phyloP scores from a whole-genome alignment of 2,329 filamentous ascomycete species.

The Beauveria medogensis region DNA sequence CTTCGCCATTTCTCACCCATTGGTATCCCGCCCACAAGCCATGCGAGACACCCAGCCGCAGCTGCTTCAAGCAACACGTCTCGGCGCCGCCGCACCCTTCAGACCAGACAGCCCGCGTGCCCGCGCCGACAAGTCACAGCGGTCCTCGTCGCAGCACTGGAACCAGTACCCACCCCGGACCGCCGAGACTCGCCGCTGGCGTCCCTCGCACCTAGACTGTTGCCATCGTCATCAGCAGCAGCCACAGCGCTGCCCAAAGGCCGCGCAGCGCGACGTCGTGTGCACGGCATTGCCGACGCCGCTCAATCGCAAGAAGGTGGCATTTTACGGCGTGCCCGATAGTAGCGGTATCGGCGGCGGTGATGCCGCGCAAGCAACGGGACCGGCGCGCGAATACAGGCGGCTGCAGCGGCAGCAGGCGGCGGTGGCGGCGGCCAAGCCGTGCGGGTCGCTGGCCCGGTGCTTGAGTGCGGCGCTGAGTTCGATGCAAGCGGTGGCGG shows the following conservation, averaged over 20 bases:
- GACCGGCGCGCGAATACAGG: neutral
- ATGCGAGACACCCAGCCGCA: neutral
- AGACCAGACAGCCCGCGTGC: neutral
- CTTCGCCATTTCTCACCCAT: no score
- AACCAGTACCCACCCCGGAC: neutral
- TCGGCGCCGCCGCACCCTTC: neutral
- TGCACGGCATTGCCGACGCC: neutral
- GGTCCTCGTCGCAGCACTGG: neutral
- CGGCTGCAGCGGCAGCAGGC: neutral
- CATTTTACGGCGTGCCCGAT: neutral
- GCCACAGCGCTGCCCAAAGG: neutral
- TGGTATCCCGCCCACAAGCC: no score
- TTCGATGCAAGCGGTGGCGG: no score
- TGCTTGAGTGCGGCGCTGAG: neutral
- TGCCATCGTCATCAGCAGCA: neutral
- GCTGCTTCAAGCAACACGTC: no score
- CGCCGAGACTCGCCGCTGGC: neutral
- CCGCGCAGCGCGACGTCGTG: neutral
- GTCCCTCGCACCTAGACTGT: neutral
- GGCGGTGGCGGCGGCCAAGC: neutral
- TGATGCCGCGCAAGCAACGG: neutral
- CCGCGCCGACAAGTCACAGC: neutral
- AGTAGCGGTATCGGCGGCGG: neutral
- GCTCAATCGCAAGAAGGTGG: neutral
- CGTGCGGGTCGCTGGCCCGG: neutral